These are phyloP conservation scores for Dryadomyces sulphureus DNA, from an alignment of 2,329 filamentous ascomycete genomes.

Conservation along the genomic window DNA sequence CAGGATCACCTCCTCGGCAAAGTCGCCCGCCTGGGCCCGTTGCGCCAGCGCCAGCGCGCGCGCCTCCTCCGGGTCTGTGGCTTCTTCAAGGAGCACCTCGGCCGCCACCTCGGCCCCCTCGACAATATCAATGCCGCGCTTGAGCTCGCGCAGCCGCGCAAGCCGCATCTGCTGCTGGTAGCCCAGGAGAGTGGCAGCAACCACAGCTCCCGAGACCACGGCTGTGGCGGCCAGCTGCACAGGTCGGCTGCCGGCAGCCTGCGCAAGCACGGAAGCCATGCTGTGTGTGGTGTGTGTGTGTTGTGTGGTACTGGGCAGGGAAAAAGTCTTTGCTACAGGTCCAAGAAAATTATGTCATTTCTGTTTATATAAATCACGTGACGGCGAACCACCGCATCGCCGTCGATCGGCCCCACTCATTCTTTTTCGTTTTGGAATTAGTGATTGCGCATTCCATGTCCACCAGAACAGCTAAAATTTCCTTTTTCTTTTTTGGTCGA, in stretches of 20 bases:
- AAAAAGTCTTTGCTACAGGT: no score
- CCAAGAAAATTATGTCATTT: background rate
- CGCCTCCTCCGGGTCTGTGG: conserved; percentile 45
- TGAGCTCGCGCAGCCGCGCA: conserved; percentile 38
- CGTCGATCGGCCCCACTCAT: no score
- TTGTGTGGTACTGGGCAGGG: no score
- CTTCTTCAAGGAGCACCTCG: conserved; percentile 4
- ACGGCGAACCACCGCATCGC: no score
- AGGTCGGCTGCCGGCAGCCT: conserved; percentile 28
- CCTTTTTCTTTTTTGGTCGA: background rate
- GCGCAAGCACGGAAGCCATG: conserved; percentile 27
- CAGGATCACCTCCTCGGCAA: conserved; percentile 68
- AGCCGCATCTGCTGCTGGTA: conserved; percentile 45
- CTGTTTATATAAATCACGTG: background rate
- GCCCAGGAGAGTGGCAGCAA: conserved; percentile 44
- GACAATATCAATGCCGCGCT: no score
- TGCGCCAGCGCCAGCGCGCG: conserved; percentile 43
- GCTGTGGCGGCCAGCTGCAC: conserved; percentile 59
- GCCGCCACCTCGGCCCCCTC: conserved; percentile 24
- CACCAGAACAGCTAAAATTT: background rate
- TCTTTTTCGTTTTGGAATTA: no score
- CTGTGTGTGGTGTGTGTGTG: background rate
- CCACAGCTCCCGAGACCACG: conserved; percentile 45
- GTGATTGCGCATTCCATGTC: background rate
- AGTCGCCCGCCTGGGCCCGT: conserved; percentile 47